Base-by-base conservation (phyloP, 2,329 filamentous ascomycete genomes). In the Aureobasidium sp. region DNA sequence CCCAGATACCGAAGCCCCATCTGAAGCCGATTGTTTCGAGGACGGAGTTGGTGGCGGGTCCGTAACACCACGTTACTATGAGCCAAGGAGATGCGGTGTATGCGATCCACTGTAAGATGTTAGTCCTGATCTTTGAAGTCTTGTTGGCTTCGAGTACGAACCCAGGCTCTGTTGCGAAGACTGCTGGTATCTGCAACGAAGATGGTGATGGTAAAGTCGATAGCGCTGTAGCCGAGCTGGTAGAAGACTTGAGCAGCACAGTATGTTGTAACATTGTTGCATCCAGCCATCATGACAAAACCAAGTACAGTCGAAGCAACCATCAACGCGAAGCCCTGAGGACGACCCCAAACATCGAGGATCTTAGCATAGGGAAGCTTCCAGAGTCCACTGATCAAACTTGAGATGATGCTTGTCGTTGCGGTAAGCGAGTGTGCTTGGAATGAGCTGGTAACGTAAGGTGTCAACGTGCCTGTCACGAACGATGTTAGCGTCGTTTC, bases 391-490 rank as follows among this genome's bases (percentile, higher is more conserved):
- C 71, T 75, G 8, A 81, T 73, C 20, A 79, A 69, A 11, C 70
- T 73, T 4, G 78, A 76, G 54, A 80, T 74, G 55, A 81, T 73
- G 42, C 67, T 71, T 25, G 73, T 77, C 2, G 78, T 74, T 0
- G 77, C 76, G 31, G 77, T 74, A 18, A 80, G 71, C 18, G 73
- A 76, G 64, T 78, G 78, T 25, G 61, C 68, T 16, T 66, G 64
- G 56, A 81, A 81, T 0, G 63, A 67, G n/a, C 75, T 78, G 3
- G 77, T 78, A 64, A 85, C 82, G 66, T 77, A 81, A 4, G 75
- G 74, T 11, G 75, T 77, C 53, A 80, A 70, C 25, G 80, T 63
- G 18, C 45, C 33, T 50, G 6, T 10, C 15, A 13, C 16, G 11
- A 2, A 43, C 10, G 38, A 5, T 16, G 8, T 58, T 7, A 58